Evolutionary conservation across 2,329 filamentous ascomycete species (phyloP).

Genomic region (Xylariaceae sp.): DNA sequence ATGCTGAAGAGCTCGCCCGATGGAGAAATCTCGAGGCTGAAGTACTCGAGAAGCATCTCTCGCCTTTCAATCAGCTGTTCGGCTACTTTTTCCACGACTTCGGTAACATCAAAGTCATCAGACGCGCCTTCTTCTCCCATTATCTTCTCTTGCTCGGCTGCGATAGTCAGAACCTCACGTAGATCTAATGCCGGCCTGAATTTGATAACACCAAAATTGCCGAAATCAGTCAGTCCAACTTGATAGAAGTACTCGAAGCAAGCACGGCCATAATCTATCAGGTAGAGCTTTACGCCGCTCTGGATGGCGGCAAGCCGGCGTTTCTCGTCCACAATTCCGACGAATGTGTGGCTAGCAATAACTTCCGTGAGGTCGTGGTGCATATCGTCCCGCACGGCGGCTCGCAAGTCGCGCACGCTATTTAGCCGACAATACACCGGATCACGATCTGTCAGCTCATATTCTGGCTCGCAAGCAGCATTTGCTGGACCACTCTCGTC

Average conservation of each 20-base stretch:
- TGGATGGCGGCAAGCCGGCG: constrained; percentile 89
- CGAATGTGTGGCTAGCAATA: constrained; percentile 83
- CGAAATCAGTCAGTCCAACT: constrained; percentile 88
- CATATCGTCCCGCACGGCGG: constrained; percentile 72
- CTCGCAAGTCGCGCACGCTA: constrained; percentile 80
- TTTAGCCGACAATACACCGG: constrained; percentile 65
- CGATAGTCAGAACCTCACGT: constrained; percentile 64
- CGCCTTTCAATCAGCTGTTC: constrained; percentile 66
- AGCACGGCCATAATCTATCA: constrained; percentile 86
- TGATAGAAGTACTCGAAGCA: constrained; percentile 94
- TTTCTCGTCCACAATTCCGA: constrained; percentile 83
- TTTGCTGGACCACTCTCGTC: constrained; percentile 23
- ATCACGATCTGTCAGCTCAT: constrained; percentile 66
- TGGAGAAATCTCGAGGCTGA: constrained; percentile 74
- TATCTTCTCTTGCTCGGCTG: constrained; percentile 64
- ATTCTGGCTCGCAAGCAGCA: constrained; percentile 40
- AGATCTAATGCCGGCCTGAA: constrained; percentile 73
- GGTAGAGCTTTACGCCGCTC: constrained; percentile 82
- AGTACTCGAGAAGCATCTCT: constrained; percentile 91
- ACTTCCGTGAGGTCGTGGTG: constrained; percentile 83
- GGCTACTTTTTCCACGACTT: constrained; percentile 60
- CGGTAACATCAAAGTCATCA: constrained; percentile 58
- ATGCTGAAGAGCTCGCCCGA: constrained; percentile 72
- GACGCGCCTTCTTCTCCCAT: constrained; percentile 28
- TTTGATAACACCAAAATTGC: constrained; percentile 81